A percentile compares a stretch with the other conserved stretches of the same genome.
Evolutionary conservation across 139 green algal species (phyloP).

Genomic region (Gonium pectorale): DNA sequence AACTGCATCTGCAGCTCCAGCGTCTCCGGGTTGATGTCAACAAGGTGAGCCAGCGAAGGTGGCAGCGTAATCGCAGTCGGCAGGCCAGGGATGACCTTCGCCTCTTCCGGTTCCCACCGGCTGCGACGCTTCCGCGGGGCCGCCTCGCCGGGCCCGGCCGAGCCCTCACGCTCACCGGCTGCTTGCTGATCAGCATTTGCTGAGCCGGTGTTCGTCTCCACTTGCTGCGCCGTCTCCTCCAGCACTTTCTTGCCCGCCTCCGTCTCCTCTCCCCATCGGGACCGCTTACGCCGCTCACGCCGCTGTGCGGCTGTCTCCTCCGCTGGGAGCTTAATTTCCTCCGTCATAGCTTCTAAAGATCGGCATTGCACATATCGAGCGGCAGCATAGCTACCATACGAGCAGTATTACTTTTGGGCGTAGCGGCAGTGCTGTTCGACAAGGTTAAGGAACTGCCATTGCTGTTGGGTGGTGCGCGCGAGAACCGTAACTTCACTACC

Average conservation of each 20-base stretch:
- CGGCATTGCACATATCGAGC: too few species aligned
- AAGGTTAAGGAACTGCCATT: too few species aligned
- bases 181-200: conserved; percentile 12
- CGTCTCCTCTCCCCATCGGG: conserved; percentile 54
- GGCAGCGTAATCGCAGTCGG: conserved; percentile 58
- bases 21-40: conserved; percentile 66
- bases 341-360: too few species aligned
- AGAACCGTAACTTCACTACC: too few species aligned
- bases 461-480: too few species aligned
- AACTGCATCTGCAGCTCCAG: conserved; percentile 56
- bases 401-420: too few species aligned
- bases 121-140: conserved; percentile 54
- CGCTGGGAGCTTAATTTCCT: not conserved
- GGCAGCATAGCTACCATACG: too few species aligned
- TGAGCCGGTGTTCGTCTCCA: not conserved
- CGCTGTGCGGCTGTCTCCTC: conserved; percentile 17
- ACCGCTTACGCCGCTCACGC: conserved; percentile 30
- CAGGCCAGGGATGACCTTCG: conserved; percentile 34
- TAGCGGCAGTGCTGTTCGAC: too few species aligned
- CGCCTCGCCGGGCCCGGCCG: conserved; percentile 9
- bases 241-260: conserved; percentile 47
- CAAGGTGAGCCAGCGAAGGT: conserved; percentile 59
- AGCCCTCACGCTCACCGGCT: conserved; percentile 33
- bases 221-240: conserved; percentile 31
- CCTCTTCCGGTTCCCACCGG: conserved; percentile 59